Evolutionary conservation across 1,139 yeast species (phyloP).

Genomic region (Pichia norvegensis): DNA sequence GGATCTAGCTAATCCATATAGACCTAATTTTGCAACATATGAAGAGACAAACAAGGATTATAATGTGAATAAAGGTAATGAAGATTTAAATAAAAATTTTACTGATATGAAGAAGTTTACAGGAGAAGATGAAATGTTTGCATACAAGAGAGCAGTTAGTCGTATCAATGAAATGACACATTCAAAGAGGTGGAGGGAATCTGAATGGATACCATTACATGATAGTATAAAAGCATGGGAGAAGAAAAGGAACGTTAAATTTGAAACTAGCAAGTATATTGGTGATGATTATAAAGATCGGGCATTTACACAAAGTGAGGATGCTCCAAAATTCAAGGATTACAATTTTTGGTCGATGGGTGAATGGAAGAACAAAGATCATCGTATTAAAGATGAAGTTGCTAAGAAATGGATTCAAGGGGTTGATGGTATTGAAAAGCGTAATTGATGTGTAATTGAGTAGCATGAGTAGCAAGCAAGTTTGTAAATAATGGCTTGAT

Average conservation of each 20-base stretch:
- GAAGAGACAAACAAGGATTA: conserved; percentile 33
- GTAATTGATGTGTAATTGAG: not conserved
- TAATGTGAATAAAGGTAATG: conserved; percentile 14
- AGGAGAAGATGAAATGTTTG: conserved; percentile 73
- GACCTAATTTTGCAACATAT: conserved; percentile 63
- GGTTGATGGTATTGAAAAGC: not conserved
- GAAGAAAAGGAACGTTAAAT: conserved; percentile 3
- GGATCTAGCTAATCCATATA: conserved; percentile 54
- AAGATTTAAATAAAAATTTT: conserved; percentile 30
- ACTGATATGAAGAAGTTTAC: conserved; percentile 52
- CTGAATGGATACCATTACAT: conserved; percentile 51
- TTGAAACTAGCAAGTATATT: conserved; percentile 1
- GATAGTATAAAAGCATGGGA: conserved; percentile 59
- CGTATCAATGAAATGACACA: conserved; percentile 62
- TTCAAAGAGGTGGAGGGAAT: conserved; percentile 44
- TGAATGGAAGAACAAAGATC: conserved; percentile 46
- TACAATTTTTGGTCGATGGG: conserved; percentile 65
- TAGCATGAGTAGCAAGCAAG: too few species aligned
- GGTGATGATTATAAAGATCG: conserved; percentile 11
- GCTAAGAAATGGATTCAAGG: conserved; percentile 46
- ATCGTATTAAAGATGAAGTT: conserved; percentile 42
- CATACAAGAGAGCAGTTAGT: conserved; percentile 64
- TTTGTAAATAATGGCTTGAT: not conserved
- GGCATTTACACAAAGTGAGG: not conserved
- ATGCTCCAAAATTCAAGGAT: conserved; percentile 42